A percentile compares a stretch with the other conserved stretches of the same genome.
These are phyloP conservation scores for Exserohilum rostratum DNA, from an alignment of 2,329 filamentous ascomycete genomes.

Conservation along the genomic window DNA sequence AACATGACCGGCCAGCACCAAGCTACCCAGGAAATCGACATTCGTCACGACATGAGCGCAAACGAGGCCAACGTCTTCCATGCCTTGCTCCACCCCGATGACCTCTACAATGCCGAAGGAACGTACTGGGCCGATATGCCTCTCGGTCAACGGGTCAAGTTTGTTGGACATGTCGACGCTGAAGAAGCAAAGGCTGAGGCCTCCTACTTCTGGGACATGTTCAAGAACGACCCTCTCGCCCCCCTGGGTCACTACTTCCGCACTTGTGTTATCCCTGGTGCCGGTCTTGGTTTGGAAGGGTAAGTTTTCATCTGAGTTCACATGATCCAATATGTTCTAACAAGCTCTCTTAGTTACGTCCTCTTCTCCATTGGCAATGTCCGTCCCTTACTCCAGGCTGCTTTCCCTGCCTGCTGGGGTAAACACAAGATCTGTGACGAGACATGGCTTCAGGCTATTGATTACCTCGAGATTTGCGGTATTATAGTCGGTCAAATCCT, in stretches of 20 bases:
- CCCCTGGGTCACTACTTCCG: slow-evolving; percentile 86
- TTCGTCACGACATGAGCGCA: slow-evolving; percentile 58
- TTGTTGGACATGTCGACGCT: slow-evolving; percentile 76
- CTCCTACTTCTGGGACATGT: slow-evolving; percentile 72
- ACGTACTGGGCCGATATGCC: slow-evolving; percentile 93
- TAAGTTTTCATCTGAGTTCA: slow-evolving; percentile 8
- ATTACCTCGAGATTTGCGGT: slow-evolving; percentile 90
- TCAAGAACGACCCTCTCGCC: slow-evolving; percentile 83
- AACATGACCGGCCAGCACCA: slow-evolving; percentile 54
- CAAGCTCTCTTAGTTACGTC: slow-evolving; percentile 68
- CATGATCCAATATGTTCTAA: slow-evolving; percentile 4
- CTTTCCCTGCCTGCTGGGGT: slow-evolving; percentile 82
- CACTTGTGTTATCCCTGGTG: slow-evolving; percentile 90
- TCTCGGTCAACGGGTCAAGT: slow-evolving; percentile 70
- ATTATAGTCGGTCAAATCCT: slow-evolving; percentile 90
- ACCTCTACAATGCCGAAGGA: slow-evolving; percentile 81
- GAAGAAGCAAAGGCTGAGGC: slow-evolving; percentile 73
- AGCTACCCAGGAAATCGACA: slow-evolving; percentile 49
- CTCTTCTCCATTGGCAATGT: slow-evolving; percentile 97
- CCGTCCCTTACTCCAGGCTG: slow-evolving; percentile 76
- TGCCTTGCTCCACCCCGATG: slow-evolving; percentile 82
- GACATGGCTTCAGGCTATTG: slow-evolving; percentile 83
- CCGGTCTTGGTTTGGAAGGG: slow-evolving; percentile 87
- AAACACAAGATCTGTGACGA: slow-evolving; percentile 68
- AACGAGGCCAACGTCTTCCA: slow-evolving; percentile 72